phyloP scores from a whole-genome alignment of 257 asterid genomes.

The Gentiana macrophylla region DNA sequence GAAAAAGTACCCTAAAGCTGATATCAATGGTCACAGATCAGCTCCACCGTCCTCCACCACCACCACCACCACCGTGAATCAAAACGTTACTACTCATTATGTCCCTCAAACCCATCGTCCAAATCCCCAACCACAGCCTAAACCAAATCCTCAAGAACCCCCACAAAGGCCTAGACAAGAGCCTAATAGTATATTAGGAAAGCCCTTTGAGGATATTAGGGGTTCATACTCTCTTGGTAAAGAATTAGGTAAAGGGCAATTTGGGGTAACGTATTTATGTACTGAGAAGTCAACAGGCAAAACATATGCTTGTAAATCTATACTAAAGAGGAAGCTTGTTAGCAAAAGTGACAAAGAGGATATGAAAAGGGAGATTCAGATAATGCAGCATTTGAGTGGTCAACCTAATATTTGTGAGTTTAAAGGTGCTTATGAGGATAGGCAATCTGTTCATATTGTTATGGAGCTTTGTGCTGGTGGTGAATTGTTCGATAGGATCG shows the following conservation, averaged over 20 bases:
- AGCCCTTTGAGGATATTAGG: constrained; percentile 53
- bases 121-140: constrained; percentile 21
- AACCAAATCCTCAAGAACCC: constrained; percentile 20
- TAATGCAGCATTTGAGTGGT: constrained; percentile 76
- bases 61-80: constrained; percentile 22
- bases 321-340: constrained; percentile 63
- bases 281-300: constrained; percentile 44
- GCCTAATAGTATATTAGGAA: constrained; percentile 41
- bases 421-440: constrained; percentile 67
- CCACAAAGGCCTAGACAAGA: constrained; percentile 23
- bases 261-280: constrained; percentile 56
- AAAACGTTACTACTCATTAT: constrained; percentile 24
- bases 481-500: constrained; percentile 64
- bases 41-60: constrained; percentile 9
- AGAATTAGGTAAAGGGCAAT: constrained; percentile 73
- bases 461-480: constrained; percentile 85
- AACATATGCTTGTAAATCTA: constrained; percentile 60
- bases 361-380: constrained; percentile 66
- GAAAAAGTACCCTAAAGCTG: constrained; percentile 18
- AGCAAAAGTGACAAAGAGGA: constrained; percentile 58
- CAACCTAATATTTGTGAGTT: constrained; percentile 67
- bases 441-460: constrained; percentile 51
- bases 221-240: constrained; percentile 40
- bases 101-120: constrained; percentile 18
- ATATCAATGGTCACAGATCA: constrained; percentile 30